Conservation (phyloP, 2,329 filamentous ascomycete genomes). For the Davidsoniella eucalypti region DNA sequence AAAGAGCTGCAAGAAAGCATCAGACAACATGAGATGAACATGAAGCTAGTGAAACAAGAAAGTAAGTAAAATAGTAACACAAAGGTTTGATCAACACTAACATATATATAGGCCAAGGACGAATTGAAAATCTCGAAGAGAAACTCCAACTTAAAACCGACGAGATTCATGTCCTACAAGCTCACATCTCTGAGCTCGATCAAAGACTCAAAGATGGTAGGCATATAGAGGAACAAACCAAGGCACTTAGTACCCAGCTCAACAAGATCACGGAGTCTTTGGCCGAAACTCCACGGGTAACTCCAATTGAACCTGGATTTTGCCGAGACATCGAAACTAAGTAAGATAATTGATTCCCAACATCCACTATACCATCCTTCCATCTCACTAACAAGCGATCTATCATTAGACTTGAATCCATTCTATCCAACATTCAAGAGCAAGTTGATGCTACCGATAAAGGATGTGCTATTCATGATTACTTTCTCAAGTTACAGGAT, state of each 20-base stretch:
- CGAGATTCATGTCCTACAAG: neutral
- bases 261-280: neutral
- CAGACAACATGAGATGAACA: neutral
- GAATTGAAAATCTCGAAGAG: neutral
- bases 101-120: slow-evolving; percentile 1
- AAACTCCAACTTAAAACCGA: slow-evolving; percentile 6
- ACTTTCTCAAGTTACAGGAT: slow-evolving; percentile 3
- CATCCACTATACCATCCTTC: neutral
- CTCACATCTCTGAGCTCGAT: slow-evolving; percentile 4
- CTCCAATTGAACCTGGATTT: neutral
- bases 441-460: neutral
- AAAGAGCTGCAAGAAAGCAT: no score
- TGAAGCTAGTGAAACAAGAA: neutral
- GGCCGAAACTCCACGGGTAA: neutral
- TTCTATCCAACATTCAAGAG: slow-evolving; percentile 5
- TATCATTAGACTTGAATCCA: neutral
- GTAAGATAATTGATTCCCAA: neutral
- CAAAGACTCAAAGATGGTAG: slow-evolving; percentile 3
- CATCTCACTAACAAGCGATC: neutral
- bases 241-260: neutral
- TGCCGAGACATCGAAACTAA: neutral
- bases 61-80: neutral
- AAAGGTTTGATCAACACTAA: neutral
- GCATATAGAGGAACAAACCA: neutral
- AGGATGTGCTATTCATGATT: slow-evolving; percentile 1